phyloP scores from a whole-genome alignment of 2,329 filamentous ascomycete genomes.

The Leptographium radiaticola region DNA sequence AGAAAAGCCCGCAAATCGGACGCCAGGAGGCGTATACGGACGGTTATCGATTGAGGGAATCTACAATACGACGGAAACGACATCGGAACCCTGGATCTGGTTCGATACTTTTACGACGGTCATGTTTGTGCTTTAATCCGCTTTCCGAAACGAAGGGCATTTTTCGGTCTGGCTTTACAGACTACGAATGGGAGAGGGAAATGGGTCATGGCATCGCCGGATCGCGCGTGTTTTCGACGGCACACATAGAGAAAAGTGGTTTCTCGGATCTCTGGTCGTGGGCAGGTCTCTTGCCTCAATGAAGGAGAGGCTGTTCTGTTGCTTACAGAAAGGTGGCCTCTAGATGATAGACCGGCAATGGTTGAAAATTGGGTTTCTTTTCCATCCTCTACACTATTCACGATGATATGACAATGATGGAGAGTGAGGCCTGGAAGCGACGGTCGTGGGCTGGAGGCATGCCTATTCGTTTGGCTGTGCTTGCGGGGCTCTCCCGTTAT shows the following conservation, averaged over 20 bases:
- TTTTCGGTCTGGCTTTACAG: conserved; percentile 15
- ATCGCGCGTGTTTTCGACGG: conserved; percentile 18
- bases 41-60: conserved; percentile 17
- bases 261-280: conserved; percentile 18
- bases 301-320: background rate
- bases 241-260: conserved; percentile 52
- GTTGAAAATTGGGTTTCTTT: background rate
- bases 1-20: conserved; percentile 12
- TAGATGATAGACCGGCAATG: conserved; percentile 5
- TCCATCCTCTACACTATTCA: conserved; percentile 1
- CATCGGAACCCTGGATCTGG: conserved; percentile 16
- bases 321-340: background rate
- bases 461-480: background rate
- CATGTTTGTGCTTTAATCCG: conserved; percentile 24
- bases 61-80: conserved; percentile 11
- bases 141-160: conserved; percentile 20
- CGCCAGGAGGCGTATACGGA: conserved; percentile 17
- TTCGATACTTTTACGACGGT: conserved; percentile 23
- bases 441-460: background rate
- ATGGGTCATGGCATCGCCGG: conserved; percentile 21
- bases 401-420: conserved; percentile 3
- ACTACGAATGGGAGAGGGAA: conserved; percentile 14
- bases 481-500: background rate
- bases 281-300: background rate
- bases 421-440: background rate